Conservation (phyloP, 495 filamentous ascomycete species). For the Evernia prunastri region DNA sequence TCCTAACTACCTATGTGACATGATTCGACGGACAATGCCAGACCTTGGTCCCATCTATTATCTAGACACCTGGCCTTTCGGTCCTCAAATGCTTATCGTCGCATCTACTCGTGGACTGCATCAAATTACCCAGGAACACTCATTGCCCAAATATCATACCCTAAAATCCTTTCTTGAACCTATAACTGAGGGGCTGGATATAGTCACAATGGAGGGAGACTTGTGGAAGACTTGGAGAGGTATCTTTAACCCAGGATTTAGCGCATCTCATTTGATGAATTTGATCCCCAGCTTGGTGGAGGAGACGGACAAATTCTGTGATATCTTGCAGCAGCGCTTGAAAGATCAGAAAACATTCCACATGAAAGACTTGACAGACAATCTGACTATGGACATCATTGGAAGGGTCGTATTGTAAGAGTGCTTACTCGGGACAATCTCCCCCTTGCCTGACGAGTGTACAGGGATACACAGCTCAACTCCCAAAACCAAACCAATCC, state of each 20-base stretch:
- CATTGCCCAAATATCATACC: conserved; percentile 17
- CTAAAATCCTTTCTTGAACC: conserved; percentile 27
- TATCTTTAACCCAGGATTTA: conserved; percentile 39
- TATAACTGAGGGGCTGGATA: conserved; percentile 28
- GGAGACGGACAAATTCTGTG: conserved; percentile 30
- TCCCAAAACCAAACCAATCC: conserved; percentile 13
- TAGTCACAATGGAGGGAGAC: conserved; percentile 32
- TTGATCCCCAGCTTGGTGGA: conserved; percentile 31
- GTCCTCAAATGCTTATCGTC: conserved; percentile 24
- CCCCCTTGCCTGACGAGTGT: neutral
- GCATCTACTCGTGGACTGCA: conserved; percentile 14
- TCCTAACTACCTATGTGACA: conserved; percentile 22
- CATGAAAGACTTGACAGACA: conserved; percentile 18
- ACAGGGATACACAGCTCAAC: neutral
- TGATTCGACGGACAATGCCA: conserved; percentile 7
- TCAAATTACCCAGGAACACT: conserved; percentile 25
- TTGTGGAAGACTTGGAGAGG: conserved; percentile 35
- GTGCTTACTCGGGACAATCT: neutral
- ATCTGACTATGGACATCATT: conserved; percentile 27
- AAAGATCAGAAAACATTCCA: conserved; percentile 20
- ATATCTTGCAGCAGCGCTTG: conserved; percentile 24
- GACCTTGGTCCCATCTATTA: conserved; percentile 29
- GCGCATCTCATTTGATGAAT: conserved; percentile 31
- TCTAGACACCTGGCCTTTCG: conserved; percentile 33
- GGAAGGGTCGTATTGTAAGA: conserved; percentile 30